Evolutionary conservation across 2,329 filamentous ascomycete species (phyloP), one percentile per base, ranked within the genome.

Genomic region (Ilyonectria destructans): DNA sequence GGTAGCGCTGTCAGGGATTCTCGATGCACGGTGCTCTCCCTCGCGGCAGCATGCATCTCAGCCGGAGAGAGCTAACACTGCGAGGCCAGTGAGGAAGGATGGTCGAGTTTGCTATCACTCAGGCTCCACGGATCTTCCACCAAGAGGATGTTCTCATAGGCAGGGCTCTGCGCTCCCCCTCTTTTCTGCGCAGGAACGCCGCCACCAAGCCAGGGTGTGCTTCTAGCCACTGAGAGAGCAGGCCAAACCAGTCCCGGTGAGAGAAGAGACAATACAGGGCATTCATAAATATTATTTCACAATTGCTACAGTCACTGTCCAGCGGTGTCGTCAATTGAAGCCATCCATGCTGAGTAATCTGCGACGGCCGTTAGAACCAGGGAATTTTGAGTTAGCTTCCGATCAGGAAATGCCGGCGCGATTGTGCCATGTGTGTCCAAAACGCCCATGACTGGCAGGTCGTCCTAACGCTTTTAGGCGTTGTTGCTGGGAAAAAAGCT

Each of bases 281-380:
- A 15, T 40, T 17, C 37, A 40, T 40, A 17, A n/a, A 7, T 17
- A 43, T 43, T 8, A n/a, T n/a, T 40, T 40, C 37, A 40, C 4
- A 17, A 15, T 40, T 40, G 13, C 15, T n/a, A 6, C 40, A 2
- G 3, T 26, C 12, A 8, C 13, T 13, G 13, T 5, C 51, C 4
- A 21, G 10, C 19, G 4, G n/a, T 21, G 49, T 52, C 49, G 49
- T 52, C n/a, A 26, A 29, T 31, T 35, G 17, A 60, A 35, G 58
- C 56, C 63, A 35, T 66, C 51, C 6, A 37, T 62, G 63, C 58
- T 66, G 63, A 66, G 63, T 66, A 61, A 66, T 66, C 63, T 52
- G 12, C n/a, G 26, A 29, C 15, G 55, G 54, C 51, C 51, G 51
- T 35, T 54, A 31, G 56, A 58, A 26, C 62, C 56, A 48, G 55